Conservation (phyloP, 2,329 filamentous ascomycete species). For the Colletotrichum chrysophilum region DNA sequence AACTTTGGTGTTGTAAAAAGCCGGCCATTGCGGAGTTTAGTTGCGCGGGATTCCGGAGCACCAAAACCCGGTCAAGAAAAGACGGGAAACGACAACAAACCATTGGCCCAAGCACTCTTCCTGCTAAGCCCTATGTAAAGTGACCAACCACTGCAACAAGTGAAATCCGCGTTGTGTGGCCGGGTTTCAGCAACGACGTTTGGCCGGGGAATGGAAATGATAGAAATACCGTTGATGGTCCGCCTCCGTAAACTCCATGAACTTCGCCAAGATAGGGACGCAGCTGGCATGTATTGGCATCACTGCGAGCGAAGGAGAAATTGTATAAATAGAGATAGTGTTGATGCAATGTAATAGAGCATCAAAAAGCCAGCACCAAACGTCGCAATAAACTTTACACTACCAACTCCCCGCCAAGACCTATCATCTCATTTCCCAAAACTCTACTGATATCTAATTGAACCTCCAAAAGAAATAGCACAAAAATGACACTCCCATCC, state of each 20-base stretch:
- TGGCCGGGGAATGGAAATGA: neutral
- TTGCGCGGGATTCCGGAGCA: neutral
- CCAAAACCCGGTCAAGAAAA: neutral
- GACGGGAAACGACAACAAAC: neutral
- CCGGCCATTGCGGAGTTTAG: neutral
- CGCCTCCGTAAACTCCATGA: neutral
- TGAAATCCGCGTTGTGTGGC: neutral
- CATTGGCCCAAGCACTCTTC: neutral
- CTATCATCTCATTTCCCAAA: neutral
- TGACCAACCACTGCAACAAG: neutral
- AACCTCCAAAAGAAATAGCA: neutral
- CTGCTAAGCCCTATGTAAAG: neutral
- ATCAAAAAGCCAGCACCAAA: neutral
- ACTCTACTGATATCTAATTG: neutral
- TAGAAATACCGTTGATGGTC: neutral
- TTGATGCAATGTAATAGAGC: neutral
- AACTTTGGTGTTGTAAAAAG: neutral
- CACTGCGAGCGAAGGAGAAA: fast-evolving
- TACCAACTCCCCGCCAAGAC: neutral
- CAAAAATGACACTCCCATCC: neutral
- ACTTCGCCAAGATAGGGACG: neutral
- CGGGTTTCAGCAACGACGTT: neutral
- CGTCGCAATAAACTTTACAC: neutral
- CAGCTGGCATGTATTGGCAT: neutral
- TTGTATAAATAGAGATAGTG: fast-evolving